phyloP scores from a whole-genome alignment of 768 basidiomycete genomes.

The Tremella fuciformis region DNA sequence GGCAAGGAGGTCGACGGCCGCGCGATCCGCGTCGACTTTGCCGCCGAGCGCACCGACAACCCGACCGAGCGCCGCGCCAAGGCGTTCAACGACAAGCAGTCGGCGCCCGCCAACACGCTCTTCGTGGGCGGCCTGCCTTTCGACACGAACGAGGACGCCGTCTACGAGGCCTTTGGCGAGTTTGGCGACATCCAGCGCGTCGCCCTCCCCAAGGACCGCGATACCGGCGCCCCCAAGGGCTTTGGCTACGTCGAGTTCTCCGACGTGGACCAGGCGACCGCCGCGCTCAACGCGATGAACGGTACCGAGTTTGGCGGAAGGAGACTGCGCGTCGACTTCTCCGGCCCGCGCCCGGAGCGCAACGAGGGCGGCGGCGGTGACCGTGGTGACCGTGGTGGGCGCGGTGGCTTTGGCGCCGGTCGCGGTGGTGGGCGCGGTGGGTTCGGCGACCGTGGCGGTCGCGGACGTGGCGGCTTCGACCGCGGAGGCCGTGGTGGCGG shows the following conservation, averaged over 20 bases:
- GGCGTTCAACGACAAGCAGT: slow-evolving; percentile 67
- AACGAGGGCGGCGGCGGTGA: slow-evolving; percentile 27
- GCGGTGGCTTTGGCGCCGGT: slow-evolving; percentile 50
- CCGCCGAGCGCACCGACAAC: slow-evolving; percentile 59
- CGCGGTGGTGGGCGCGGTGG: slow-evolving; percentile 52
- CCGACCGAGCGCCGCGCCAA: slow-evolving; percentile 67
- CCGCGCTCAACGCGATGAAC: slow-evolving; percentile 67
- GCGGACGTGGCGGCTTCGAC: slow-evolving; percentile 38
- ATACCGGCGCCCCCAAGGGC: slow-evolving; percentile 85
- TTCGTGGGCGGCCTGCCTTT: slow-evolving; percentile 92
- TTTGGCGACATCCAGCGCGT: slow-evolving; percentile 80
- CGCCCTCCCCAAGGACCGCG: slow-evolving; percentile 86
- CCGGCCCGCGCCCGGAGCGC: slow-evolving; percentile 54
- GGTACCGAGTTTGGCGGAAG: slow-evolving; percentile 80
- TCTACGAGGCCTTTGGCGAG: slow-evolving; percentile 89
- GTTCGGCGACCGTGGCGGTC: slow-evolving; percentile 40
- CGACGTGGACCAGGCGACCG: slow-evolving; percentile 72
- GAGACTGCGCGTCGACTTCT: slow-evolving; percentile 67
- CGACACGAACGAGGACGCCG: slow-evolving; percentile 69
- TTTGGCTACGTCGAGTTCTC: slow-evolving; percentile 96
- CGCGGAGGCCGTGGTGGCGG: slow-evolving; percentile 15
- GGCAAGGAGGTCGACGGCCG: slow-evolving; percentile 92
- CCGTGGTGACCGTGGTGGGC: slow-evolving; percentile 48
- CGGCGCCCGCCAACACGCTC: slow-evolving; percentile 68
- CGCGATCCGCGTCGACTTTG: slow-evolving; percentile 77